Evolutionary conservation across 768 basidiomycete genomes (phyloP), one percentile per base, ranked within the genome.

Genomic region (Amanita jacksonii): DNA sequence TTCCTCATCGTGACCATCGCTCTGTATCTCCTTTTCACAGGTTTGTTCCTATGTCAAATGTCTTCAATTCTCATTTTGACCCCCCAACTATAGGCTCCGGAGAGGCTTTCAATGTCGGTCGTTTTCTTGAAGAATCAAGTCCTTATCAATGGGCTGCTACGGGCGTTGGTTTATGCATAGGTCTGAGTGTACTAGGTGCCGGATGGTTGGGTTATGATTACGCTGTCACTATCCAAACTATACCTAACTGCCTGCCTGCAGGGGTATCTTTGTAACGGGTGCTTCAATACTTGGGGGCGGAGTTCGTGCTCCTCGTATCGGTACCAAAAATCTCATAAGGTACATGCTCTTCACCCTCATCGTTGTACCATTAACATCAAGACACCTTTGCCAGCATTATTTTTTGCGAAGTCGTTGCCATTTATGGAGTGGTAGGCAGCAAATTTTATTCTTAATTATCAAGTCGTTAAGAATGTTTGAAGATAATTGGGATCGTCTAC

Each of bases 371-470:
- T 8, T 18, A 22, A 2, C 31, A 10, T 30, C 38, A 40, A 33
- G 27, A n/a, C 25, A 4, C 20, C 22, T 31, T 20, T 12, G 22
- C 8, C 56, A 97, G 94, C 53, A 91, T 98, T 69, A 97, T 99
- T 57, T 97, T 98, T 73, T 97, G 94, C 63, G 94, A 98, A 69
- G 96, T 97, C 57, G 93, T 99, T 22, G 96, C 94, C 47, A 98
- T 99, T 57, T 98, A 98, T 66, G 96, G 87, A 46, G 88, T 90
- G 41, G 89, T 92, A 64, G 48, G 85, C 72, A 33, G 38, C 38
- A 8, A 4, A 32, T 39, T 32, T 19, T 33, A 3, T 5, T n/a
- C 3, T 24, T 15, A 27, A 4, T 2, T 4, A 10, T 28, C 18
- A 28, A 34, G n/a, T n/a, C n/a, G n/a, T n/a, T 20, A 39, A 20